These are phyloP conservation scores for Penicillium digitatum DNA, from an alignment of 2,329 filamentous ascomycete genomes.

Conservation along the genomic window DNA sequence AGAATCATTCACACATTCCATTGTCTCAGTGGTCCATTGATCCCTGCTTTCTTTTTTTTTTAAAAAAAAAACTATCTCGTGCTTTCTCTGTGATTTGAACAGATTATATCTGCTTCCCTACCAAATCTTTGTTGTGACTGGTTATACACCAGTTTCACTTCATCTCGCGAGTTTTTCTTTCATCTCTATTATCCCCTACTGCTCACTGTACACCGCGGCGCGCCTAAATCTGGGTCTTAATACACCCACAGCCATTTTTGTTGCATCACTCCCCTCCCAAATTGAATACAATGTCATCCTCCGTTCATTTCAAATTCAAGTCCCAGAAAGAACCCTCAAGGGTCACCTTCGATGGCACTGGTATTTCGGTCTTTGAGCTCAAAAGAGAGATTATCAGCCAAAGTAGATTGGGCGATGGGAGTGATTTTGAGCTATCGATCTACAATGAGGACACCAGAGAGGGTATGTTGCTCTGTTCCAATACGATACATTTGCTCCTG, in stretches of 20 bases:
- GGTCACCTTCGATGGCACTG: slow-evolving; percentile 94
- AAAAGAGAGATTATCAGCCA: slow-evolving; percentile 98
- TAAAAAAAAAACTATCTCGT: slow-evolving; percentile 13
- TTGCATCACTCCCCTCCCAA: slow-evolving; percentile 21
- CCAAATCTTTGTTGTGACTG: neutral
- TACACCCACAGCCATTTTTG: slow-evolving; percentile 25
- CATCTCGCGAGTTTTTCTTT: slow-evolving; percentile 5
- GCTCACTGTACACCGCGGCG: slow-evolving; percentile 21
- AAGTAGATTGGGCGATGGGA: slow-evolving; percentile 88
- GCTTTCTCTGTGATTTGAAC: neutral
- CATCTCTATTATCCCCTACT: slow-evolving; percentile 25
- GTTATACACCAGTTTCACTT: neutral
- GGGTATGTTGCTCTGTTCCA: slow-evolving; percentile 56
- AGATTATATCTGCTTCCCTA: slow-evolving; percentile 2
- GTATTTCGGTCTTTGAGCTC: slow-evolving; percentile 96
- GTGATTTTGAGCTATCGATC: slow-evolving; percentile 92
- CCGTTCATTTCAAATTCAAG: slow-evolving; percentile 99
- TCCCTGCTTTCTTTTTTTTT: slow-evolving; percentile 12
- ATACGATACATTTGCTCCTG: slow-evolving; percentile 12
- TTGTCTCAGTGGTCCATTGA: slow-evolving; percentile 26
- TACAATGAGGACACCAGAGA: slow-evolving; percentile 88
- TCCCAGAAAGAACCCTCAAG: slow-evolving; percentile 92
- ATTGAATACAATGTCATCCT: slow-evolving; percentile 74
- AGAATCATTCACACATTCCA: slow-evolving; percentile 26
- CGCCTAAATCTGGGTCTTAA: slow-evolving; percentile 29